Evolutionary conservation across 257 asterid species (phyloP).

Genomic region (Solanum tacnaense): DNA sequence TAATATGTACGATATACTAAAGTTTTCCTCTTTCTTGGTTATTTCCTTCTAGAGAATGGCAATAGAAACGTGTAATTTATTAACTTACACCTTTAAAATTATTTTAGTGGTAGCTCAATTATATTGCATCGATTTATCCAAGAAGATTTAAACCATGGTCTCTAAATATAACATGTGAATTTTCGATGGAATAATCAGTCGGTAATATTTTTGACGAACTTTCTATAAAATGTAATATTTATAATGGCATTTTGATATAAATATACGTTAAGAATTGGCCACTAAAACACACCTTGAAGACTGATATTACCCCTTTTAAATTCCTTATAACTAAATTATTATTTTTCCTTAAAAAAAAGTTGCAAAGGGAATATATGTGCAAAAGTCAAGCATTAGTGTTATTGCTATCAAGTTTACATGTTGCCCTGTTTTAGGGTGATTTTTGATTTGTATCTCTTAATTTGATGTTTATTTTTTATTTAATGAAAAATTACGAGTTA

Average conservation of each 20-base stretch:
- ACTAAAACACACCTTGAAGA: background rate
- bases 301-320: background rate
- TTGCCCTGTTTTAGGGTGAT: too few relatives aligned
- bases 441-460: too few relatives aligned
- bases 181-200: too few relatives aligned
- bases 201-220: too few relatives aligned
- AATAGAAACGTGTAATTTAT: background rate
- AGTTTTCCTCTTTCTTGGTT: background rate
- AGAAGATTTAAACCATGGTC: too few relatives aligned
- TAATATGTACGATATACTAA: background rate
- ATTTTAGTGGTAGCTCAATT: background rate
- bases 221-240: too few relatives aligned
- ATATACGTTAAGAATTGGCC: accelerated
- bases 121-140: background rate
- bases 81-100: background rate
- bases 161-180: background rate
- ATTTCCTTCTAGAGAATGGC: background rate
- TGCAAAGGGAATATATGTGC: background rate
- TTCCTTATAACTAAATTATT: too few relatives aligned
- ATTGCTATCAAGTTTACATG: background rate
- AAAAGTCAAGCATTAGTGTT: background rate
- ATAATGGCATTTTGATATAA: too few relatives aligned
- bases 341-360: background rate
- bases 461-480: too few relatives aligned
- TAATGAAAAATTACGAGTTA: too few relatives aligned